A percentile compares a stretch with the other conserved stretches of the same genome.
These are phyloP conservation scores for Escallonia herrerae DNA, from an alignment of 129 eudicot species.

Conservation along the genomic window DNA sequence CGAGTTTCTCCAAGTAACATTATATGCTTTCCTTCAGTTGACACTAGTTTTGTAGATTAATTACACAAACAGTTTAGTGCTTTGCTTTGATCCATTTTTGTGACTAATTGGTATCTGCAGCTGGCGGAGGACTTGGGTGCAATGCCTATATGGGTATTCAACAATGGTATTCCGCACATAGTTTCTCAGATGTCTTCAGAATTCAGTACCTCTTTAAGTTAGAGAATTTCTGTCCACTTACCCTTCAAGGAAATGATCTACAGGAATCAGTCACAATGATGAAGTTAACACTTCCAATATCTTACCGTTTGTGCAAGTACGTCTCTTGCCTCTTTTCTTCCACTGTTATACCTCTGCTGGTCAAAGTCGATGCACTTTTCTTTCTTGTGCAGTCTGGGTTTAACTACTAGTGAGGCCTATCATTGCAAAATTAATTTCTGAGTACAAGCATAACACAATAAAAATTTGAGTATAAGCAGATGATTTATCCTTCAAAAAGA, in stretches of 20 bases:
- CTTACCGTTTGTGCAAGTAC: conserved; percentile 68
- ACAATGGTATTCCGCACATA: conserved; percentile 46
- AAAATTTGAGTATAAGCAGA: too few relatives aligned
- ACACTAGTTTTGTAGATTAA: too few relatives aligned
- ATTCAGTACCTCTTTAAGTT: conserved; percentile 1
- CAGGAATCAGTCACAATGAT: conserved; percentile 75
- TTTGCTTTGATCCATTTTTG: background rate
- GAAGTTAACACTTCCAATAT: conserved; percentile 55
- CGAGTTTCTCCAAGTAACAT: conserved; percentile 75
- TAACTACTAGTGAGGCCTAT: too few relatives aligned
- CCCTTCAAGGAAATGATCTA: conserved; percentile 4
- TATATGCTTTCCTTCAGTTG: conserved; percentile 1
- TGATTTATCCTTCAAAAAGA: background rate
- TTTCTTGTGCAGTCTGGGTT: too few relatives aligned
- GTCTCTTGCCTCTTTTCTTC: conserved; percentile 7
- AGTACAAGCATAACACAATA: too few relatives aligned
- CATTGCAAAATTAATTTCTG: too few relatives aligned
- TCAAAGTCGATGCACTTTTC: too few relatives aligned
- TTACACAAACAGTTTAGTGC: background rate
- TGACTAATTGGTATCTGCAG: conserved; percentile 31
- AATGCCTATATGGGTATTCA: conserved; percentile 88
- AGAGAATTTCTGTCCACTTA: background rate
- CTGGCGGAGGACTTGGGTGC: conserved; percentile 94
- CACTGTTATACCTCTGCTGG: background rate
- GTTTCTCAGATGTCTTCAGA: background rate